Percentiles rank a stretch among this genome's conserved stretches.
Evolutionary conservation across 2,329 filamentous ascomycete genomes (phyloP).

Genomic region (Neonectria hederae): DNA sequence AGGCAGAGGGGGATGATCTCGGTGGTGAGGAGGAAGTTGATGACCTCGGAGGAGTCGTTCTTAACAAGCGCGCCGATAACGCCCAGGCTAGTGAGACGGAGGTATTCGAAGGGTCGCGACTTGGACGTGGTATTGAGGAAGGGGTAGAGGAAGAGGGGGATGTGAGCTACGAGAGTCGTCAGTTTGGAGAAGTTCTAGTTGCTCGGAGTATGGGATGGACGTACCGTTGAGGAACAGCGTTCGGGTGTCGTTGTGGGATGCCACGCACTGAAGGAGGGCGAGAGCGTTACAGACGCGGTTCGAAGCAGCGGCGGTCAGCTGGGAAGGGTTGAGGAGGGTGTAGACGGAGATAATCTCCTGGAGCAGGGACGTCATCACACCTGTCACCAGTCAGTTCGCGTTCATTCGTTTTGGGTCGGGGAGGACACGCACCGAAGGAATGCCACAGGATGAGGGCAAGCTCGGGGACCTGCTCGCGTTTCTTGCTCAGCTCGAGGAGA

Average conservation of each 20-base stretch:
- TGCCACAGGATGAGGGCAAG: slow-evolving; percentile 97
- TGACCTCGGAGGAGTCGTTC: slow-evolving; percentile 98
- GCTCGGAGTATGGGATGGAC: slow-evolving; percentile 34
- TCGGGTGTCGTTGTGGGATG: slow-evolving; percentile 95
- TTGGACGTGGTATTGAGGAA: slow-evolving; percentile 99
- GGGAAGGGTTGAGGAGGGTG: slow-evolving; percentile 93
- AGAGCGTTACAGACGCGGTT: slow-evolving; percentile 98
- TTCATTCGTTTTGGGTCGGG: slow-evolving; percentile 5
- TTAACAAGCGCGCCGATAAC: slow-evolving; percentile 98
- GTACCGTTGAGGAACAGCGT: slow-evolving; percentile 92
- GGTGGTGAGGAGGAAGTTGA: slow-evolving; percentile 97
- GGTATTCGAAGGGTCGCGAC: slow-evolving; percentile 95
- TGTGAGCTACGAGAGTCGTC: slow-evolving; percentile 74
- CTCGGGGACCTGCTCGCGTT: slow-evolving; percentile 97
- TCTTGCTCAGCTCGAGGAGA: slow-evolving; percentile 95
- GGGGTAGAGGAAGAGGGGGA: slow-evolving; percentile 95
- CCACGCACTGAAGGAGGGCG: slow-evolving; percentile 94
- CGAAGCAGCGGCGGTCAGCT: slow-evolving; percentile 95
- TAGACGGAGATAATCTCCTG: slow-evolving; percentile 99
- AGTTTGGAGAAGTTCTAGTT: slow-evolving; percentile 8
- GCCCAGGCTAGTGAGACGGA: slow-evolving; percentile 92
- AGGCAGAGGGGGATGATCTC: slow-evolving; percentile 98
- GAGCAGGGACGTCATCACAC: slow-evolving; percentile 96
- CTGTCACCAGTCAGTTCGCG: slow-evolving; percentile 57
- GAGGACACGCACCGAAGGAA: slow-evolving; percentile 80